Base-by-base conservation (phyloP, 306 rosid genomes). In the Cucurbita maxima region DNA sequence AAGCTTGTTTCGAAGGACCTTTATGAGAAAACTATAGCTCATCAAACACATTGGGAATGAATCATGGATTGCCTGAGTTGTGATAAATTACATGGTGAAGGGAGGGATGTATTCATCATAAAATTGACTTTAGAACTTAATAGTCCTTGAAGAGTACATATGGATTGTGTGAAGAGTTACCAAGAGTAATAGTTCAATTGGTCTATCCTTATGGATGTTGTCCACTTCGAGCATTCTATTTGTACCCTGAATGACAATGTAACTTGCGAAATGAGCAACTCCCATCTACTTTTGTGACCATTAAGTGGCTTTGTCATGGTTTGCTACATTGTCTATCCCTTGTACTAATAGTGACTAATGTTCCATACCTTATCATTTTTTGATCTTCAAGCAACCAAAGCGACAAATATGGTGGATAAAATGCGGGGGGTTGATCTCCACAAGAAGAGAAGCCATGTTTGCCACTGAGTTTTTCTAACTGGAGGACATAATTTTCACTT, bases 1-100 rank as follows among this genome's bases (percentile, higher is more conserved):
- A 80, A 78, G 81, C 76, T 78, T 81, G 71, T 78, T 72, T 76
- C 55, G 63, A 80, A 66, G 54, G 69, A 41, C 34, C 41, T 58
- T 66, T 80, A 81, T 67, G 72, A 55, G 72, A 80, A 67, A 75
- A 72, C 59, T 66, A 66, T 79, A 67, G 68, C 75, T 44, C 70
- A 72, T 44, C 55, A 56, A 64, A 41, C 76, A 53, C 15, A 63
- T 64, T 58, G 72, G 58, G 78, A 77, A 40, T 77, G 67, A 59
- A 52, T 37, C 74, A 18, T 16, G 59, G 50, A 67, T 30, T 30
- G 2, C 34, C 34, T 30, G 5, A 44, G 25, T 7, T 22, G 56
- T 67, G 38, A 45, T 6, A 15, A 30, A 43, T 66, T 66, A 66
- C 72, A 18, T 43, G n/a, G 54, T 13, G 73, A 45, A 45, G 73